Evolutionary conservation across 1,139 yeast genomes (phyloP).

Genomic region (Geotrichum armillariae): DNA sequence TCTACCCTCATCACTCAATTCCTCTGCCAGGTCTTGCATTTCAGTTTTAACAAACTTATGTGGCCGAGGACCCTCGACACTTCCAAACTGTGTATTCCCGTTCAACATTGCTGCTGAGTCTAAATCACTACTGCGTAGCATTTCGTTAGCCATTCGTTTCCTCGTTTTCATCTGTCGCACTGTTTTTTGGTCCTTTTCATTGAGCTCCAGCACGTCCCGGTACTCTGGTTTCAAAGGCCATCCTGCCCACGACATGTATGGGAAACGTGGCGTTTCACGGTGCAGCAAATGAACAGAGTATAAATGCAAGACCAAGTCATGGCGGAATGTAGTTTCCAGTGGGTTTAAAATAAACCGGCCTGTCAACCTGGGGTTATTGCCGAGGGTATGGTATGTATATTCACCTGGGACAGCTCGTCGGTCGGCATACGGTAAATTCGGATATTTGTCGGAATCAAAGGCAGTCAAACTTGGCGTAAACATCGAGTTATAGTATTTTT

Average conservation of each 20-base stretch:
- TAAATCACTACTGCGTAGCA: conserved; percentile 15
- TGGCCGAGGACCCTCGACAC: neutral
- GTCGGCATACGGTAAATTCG: too few species aligned
- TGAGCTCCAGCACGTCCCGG: neutral
- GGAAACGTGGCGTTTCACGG: conserved; percentile 15
- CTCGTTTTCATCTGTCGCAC: neutral
- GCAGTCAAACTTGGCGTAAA: too few species aligned
- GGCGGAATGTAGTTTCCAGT: neutral
- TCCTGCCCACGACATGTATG: conserved; percentile 18
- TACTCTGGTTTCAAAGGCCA: conserved; percentile 23
- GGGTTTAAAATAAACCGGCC: conserved; percentile 1
- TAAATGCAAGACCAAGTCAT: conserved; percentile 33
- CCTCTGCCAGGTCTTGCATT: neutral
- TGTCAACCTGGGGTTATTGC: neutral
- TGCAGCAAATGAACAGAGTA: conserved; percentile 31
- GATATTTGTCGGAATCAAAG: too few species aligned
- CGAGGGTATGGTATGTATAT: too few species aligned
- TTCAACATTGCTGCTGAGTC: neutral
- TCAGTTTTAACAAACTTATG: neutral
- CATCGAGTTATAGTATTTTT: too few species aligned
- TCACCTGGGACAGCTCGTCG: too few species aligned
- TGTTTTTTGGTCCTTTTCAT: neutral
- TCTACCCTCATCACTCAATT: neutral
- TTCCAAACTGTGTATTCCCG: conserved; percentile 9
- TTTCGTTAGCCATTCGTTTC: conserved; percentile 5